These are phyloP conservation scores for Saposhnikovia divaricata DNA, from an alignment of 129 eudicot genomes.

Conservation along the genomic window DNA sequence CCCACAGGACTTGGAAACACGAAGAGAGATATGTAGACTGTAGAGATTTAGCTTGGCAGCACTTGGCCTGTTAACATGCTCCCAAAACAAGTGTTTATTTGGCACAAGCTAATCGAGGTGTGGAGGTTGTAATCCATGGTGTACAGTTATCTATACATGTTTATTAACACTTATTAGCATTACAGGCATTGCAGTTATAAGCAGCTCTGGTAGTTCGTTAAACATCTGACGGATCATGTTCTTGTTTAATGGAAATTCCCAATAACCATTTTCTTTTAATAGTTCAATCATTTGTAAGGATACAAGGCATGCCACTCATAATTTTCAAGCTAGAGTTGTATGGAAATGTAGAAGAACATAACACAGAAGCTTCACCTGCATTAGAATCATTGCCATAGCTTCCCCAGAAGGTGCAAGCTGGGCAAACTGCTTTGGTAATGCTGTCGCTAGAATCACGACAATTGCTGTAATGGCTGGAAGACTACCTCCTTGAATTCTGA, in stretches of 20 bases:
- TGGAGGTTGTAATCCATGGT: not conserved
- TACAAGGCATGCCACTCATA: not conserved
- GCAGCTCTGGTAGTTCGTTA: not conserved
- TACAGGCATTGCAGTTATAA: not conserved
- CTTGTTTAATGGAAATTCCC: not conserved
- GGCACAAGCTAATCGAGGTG: not conserved
- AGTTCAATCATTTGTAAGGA: not conserved
- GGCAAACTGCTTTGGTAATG: conserved; percentile 60
- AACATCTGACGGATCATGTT: not conserved
- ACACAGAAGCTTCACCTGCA: conserved; percentile 57
- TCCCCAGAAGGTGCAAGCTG: conserved; percentile 84
- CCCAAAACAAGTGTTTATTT: not conserved
- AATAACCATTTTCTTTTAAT: not conserved
- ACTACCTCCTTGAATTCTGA: conserved; percentile 67
- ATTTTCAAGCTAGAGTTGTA: not conserved
- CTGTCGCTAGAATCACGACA: conserved; percentile 66
- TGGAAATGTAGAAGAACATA: not conserved
- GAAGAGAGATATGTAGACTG: not conserved
- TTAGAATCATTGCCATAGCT: conserved; percentile 74
- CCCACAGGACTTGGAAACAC: not conserved
- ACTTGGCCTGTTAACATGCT: not conserved
- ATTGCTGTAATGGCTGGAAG: conserved; percentile 84
- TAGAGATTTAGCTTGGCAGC: not conserved
- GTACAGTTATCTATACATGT: not conserved
- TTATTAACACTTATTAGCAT: not conserved